Evolutionary conservation across 768 basidiomycete genomes (phyloP).

Genomic region (Nevesoporus exiguus): DNA sequence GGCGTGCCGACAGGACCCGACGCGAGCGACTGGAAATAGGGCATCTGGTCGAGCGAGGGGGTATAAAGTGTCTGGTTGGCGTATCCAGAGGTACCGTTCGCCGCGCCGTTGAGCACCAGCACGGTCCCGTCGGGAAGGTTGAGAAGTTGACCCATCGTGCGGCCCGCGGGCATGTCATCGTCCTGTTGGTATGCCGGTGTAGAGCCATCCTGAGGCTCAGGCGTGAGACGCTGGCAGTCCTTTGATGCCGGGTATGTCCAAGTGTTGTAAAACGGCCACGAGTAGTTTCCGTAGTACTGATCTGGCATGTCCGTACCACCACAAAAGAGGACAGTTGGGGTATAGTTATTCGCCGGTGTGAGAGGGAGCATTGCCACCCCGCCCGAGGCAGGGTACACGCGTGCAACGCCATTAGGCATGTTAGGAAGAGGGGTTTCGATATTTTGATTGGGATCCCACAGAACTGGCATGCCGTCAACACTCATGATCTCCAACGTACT

Average conservation of each 20-base stretch:
- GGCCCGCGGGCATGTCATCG: slow-evolving; percentile 67
- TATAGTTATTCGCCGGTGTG: slow-evolving; percentile 85
- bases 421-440: slow-evolving; percentile 60
- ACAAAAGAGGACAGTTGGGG: slow-evolving; percentile 84
- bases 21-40: slow-evolving; percentile 69
- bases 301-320: slow-evolving; percentile 82
- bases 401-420: slow-evolving; percentile 71
- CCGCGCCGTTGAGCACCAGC: slow-evolving; percentile 79
- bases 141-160: slow-evolving; percentile 36
- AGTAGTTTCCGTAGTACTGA: slow-evolving; percentile 72
- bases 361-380: slow-evolving; percentile 88
- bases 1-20: slow-evolving; percentile 76
- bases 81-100: slow-evolving; percentile 89
- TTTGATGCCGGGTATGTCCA: slow-evolving; percentile 65
- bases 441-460: slow-evolving; percentile 55
- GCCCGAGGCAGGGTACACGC: slow-evolving; percentile 89
- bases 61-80: slow-evolving; percentile 51
- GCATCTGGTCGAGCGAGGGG: slow-evolving; percentile 49
- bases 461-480: slow-evolving; percentile 26
- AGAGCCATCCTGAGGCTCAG: slow-evolving; percentile 66
- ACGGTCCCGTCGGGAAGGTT: slow-evolving; percentile 74
- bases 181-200: slow-evolving; percentile 60
- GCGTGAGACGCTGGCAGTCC: slow-evolving; percentile 82
- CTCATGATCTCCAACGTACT: neutral
- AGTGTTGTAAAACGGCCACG: slow-evolving; percentile 68